Conservation (phyloP, 208 protist species). For the Trichomonas vaginalis region DNA sequence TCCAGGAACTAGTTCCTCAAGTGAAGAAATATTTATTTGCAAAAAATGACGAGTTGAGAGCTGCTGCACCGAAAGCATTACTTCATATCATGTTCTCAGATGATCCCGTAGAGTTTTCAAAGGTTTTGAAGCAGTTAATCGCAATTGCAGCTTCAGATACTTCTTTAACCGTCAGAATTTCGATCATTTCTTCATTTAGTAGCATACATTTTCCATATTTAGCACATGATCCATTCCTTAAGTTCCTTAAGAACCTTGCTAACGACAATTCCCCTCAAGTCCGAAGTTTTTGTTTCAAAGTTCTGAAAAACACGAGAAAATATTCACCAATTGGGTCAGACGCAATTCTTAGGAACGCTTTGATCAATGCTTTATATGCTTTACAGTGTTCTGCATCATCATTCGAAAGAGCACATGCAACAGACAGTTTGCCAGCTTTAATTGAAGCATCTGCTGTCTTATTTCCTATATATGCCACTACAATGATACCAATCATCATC, state of each 20-base stretch:
- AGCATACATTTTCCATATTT: not conserved
- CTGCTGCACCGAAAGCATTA: not conserved
- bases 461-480: not conserved
- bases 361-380: not conserved
- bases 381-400: not conserved
- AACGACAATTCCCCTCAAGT: not conserved
- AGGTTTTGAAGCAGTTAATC: not conserved
- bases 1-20: not conserved
- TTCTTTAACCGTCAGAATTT: not conserved
- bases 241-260: not conserved
- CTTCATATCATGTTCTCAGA: not conserved
- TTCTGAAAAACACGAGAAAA: not conserved
- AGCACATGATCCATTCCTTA: not conserved
- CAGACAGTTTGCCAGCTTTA: not conserved
- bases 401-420: not conserved
- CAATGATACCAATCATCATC: not conserved
- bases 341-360: not conserved
- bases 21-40: not conserved
- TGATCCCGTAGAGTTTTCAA: not conserved
- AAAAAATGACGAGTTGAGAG: not conserved
- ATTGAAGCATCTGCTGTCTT: not conserved
- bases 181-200: not conserved
- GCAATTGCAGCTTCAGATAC: not conserved
- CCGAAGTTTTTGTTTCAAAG: not conserved
- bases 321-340: not conserved